A percentile compares a stretch with the other conserved stretches of the same genome.
Evolutionary conservation across 768 basidiomycete species (phyloP).

Genomic region (Myochromella boudieri): DNA sequence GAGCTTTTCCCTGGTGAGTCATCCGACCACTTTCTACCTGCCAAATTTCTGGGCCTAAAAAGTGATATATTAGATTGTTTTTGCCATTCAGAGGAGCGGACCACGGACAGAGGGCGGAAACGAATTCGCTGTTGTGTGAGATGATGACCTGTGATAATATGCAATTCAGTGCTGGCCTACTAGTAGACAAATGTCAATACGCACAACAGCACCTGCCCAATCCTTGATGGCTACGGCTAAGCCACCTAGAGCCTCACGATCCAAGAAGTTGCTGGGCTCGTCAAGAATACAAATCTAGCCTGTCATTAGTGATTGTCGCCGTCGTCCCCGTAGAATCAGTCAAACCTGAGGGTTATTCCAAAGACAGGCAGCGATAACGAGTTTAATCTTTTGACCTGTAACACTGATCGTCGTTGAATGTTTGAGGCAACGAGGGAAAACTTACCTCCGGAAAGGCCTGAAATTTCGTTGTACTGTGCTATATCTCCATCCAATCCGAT

Average conservation of each 20-base stretch:
- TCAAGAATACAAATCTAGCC: constrained; percentile 72
- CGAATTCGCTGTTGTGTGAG: constrained; percentile 92
- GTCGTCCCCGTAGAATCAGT: background rate
- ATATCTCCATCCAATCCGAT: constrained; percentile 97
- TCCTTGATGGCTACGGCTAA: constrained; percentile 93
- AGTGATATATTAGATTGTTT: too few relatives aligned
- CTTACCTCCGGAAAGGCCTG: constrained; percentile 87
- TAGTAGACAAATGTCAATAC: constrained; percentile 22
- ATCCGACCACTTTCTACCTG: constrained; percentile 84
- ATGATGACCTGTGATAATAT: constrained; percentile 72
- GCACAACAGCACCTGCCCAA: constrained; percentile 89
- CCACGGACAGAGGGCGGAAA: constrained; percentile 72
- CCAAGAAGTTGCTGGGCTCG: constrained; percentile 96
- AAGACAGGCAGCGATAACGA: constrained; percentile 90
- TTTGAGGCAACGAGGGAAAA: background rate
- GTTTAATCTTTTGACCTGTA: constrained; percentile 92
- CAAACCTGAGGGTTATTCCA: constrained; percentile 93
- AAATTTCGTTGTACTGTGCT: constrained; percentile 96
- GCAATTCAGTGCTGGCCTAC: background rate
- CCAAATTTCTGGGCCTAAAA: constrained; percentile 91
- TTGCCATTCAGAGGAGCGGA: too few relatives aligned
- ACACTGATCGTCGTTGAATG: constrained; percentile 12
- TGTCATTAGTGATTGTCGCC: background rate
- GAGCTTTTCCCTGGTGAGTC: constrained; percentile 85
- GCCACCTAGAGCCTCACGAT: constrained; percentile 93